phyloP scores from a whole-genome alignment of 352 stramenopile species.

The Halophytophthora batemanensis region DNA sequence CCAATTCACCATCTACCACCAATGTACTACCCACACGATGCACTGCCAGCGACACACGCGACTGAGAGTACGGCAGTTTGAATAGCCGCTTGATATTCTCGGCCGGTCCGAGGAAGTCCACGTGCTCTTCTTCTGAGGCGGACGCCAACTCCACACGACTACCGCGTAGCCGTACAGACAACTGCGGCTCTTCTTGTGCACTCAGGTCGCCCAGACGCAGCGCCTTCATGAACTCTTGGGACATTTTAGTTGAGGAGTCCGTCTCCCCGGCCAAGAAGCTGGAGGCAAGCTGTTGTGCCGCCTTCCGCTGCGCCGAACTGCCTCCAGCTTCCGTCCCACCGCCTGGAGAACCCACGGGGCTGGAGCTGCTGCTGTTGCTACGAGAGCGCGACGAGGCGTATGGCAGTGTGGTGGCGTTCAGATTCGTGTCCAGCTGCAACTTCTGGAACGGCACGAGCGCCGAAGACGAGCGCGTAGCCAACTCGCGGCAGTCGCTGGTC shows the following conservation, averaged over 20 bases:
- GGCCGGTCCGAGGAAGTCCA: constrained; percentile 77
- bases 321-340: constrained; percentile 9
- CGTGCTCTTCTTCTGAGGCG: constrained; percentile 55
- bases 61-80: constrained; percentile 83
- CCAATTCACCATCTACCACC: constrained; percentile 77
- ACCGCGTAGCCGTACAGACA: constrained; percentile 67
- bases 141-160: constrained; percentile 70
- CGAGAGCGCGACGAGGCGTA: constrained; percentile 16
- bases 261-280: constrained; percentile 28
- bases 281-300: constrained; percentile 34
- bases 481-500: constrained; percentile 7
- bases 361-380: constrained; percentile 2
- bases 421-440: constrained; percentile 71
- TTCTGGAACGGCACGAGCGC: constrained; percentile 83
- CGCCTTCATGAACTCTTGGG: constrained; percentile 69
- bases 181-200: constrained; percentile 55
- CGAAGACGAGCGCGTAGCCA: constrained; percentile 24
- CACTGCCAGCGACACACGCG: constrained; percentile 73
- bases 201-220: constrained; percentile 51
- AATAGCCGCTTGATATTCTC: constrained; percentile 88
- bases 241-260: constrained; percentile 32
- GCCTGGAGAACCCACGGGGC: constrained; percentile 11
- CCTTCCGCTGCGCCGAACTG: constrained; percentile 18
- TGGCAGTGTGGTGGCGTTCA: constrained; percentile 70
- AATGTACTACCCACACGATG: constrained; percentile 77